Evolutionary conservation across 257 asterid species (phyloP).

Genomic region (Fraxinus pennsylvanica): DNA sequence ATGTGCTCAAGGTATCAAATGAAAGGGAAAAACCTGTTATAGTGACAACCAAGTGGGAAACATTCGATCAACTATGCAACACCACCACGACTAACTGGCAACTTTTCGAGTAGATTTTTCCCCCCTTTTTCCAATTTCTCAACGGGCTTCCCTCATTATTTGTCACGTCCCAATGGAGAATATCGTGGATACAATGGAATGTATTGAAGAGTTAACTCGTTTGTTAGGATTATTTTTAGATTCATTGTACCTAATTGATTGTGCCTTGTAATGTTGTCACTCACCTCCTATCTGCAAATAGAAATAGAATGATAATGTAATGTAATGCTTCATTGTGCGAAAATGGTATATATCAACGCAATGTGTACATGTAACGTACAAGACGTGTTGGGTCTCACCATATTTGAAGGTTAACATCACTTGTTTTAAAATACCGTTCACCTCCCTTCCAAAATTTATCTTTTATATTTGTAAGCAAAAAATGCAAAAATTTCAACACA

Average conservation of each 20-base stretch:
- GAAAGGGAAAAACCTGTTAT: slow-evolving; percentile 37
- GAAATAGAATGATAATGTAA: not conserved
- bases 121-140: not conserved
- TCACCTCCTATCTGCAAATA: not conserved
- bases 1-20: slow-evolving; percentile 53
- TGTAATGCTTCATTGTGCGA: no score
- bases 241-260: not conserved
- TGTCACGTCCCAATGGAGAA: not conserved
- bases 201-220: not conserved
- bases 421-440: no score
- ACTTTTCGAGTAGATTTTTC: slow-evolving; percentile 40
- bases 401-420: no score
- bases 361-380: no score
- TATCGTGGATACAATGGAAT: not conserved
- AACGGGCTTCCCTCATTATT: not conserved
- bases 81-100: slow-evolving; percentile 45
- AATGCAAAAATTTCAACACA: no score
- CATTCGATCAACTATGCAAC: slow-evolving; percentile 37
- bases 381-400: no score
- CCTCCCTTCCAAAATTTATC: no score
- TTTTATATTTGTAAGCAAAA: no score
- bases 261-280: not conserved
- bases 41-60: slow-evolving; percentile 47
- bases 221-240: not conserved
- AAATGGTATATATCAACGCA: no score